Percentiles rank a stretch among this genome's conserved stretches.
Conservation (phyloP, 176 grass and related monocot genomes). For the Musa troglodytarum region DNA sequence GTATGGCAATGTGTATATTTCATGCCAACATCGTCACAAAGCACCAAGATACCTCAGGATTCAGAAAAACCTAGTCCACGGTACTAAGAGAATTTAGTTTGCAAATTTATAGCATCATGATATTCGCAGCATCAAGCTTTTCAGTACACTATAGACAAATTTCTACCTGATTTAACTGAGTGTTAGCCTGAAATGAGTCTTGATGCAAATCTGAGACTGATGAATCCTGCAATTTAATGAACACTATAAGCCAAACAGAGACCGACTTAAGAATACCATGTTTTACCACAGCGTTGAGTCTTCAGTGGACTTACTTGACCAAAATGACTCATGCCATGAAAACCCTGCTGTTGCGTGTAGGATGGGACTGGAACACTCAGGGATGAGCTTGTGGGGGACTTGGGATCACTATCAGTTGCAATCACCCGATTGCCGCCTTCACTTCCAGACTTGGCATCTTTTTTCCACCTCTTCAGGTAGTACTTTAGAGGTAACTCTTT, state of each 20-base stretch:
- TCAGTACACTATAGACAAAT: neutral
- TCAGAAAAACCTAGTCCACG: too few species aligned
- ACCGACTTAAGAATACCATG: neutral
- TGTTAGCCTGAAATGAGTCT: slow-evolving; percentile 4
- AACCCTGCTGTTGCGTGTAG: slow-evolving; percentile 4
- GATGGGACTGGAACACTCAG: slow-evolving; percentile 12
- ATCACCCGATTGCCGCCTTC: neutral
- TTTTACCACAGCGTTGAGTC: neutral
- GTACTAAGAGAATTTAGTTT: neutral
- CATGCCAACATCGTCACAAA: neutral
- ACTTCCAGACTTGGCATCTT: neutral
- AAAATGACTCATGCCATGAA: slow-evolving; percentile 12
- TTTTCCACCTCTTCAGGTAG: slow-evolving; percentile 11
- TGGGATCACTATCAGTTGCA: slow-evolving; percentile 15
- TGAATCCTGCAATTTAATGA: slow-evolving; percentile 5
- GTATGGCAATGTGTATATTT: neutral
- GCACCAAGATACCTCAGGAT: neutral
- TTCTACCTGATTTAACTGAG: slow-evolving; percentile 14
- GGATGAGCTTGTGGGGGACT: slow-evolving; percentile 9
- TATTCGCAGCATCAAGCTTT: neutral
- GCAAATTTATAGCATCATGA: neutral
- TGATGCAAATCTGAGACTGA: slow-evolving; percentile 9
- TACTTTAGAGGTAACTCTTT: slow-evolving; percentile 8
- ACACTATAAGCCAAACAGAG: neutral
- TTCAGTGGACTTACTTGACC: neutral